These are phyloP conservation scores for Nitzschia inconspicua DNA, from an alignment of 108 stramenopile genomes.

Conservation along the genomic window DNA sequence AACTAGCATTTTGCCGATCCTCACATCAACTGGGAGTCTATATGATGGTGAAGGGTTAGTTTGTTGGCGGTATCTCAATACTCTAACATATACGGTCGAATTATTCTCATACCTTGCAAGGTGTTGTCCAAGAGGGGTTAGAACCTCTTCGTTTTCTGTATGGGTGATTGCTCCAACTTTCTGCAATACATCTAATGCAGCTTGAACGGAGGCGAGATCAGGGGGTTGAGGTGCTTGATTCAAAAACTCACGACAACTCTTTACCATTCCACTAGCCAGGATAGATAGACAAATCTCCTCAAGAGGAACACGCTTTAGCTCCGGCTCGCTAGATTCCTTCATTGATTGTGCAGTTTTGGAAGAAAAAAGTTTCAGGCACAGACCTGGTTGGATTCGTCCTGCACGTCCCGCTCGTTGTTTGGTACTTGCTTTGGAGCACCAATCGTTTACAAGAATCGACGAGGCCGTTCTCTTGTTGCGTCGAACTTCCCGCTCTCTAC, in stretches of 20 bases:
- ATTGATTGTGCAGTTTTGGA: constrained; percentile 55
- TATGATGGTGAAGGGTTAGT: too few relatives aligned
- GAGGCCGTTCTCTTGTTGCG: constrained; percentile 65
- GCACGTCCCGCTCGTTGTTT: constrained; percentile 93
- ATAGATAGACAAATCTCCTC: constrained; percentile 85
- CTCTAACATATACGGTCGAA: too few relatives aligned
- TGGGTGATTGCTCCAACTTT: constrained; percentile 72
- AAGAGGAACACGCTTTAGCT: constrained; percentile 87
- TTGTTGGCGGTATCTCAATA: too few relatives aligned
- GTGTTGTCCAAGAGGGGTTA: constrained; percentile 90
- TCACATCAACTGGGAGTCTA: constrained; percentile 88
- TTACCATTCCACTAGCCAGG: constrained; percentile 45
- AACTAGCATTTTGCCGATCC: constrained; percentile 87
- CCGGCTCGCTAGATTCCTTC: constrained; percentile 72
- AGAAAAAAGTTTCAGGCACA: constrained; percentile 85
- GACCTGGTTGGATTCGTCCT: constrained; percentile 89
- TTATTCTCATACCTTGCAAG: too few relatives aligned
- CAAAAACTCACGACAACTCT: constrained; percentile 74
- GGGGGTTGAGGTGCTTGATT: constrained; percentile 93
- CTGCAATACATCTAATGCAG: constrained; percentile 61
- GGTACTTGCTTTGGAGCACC: constrained; percentile 88
- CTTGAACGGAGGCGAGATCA: constrained; percentile 46
- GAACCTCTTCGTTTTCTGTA: background rate
- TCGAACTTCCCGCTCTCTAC: constrained; percentile 71
- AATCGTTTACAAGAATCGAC: constrained; percentile 65